Base-by-base conservation (phyloP, 1,284 basidiomycete genomes). In the Leccinum holopus region DNA sequence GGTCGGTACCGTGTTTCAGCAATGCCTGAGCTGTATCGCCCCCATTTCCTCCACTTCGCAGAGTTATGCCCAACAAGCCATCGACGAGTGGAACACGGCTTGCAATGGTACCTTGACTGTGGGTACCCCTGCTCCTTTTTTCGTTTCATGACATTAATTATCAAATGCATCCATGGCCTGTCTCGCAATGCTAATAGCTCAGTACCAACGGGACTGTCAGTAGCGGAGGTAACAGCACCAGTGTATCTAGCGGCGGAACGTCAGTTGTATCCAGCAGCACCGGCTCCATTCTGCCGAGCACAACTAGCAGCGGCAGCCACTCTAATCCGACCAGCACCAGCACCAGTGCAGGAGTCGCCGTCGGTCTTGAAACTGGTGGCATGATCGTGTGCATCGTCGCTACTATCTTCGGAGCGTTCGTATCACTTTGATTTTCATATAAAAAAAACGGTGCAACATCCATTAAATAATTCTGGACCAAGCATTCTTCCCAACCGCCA, bases 21-120 rank as follows among this genome's bases (percentile, higher is more conserved):
- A 63, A 21, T 72, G 72, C 57, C 61, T 73, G 70, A 58, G 3
- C 35, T 72, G 70, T 57, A 5, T 74, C 12, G 61, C 58, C 53
- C 11, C 10, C 25, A 3, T 18, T 1, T 60, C 63, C 0, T 55
- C 66, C n/a, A 1, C 39, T 3, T 41, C 57, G 30, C 14, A 55
- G 33, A 30, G 30, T 7, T 6, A 28, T 0, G 70, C 71, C 5
- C 28, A 67, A 25, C 11, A 21, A 2, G 32, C 57, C 28, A n/a
- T 72, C 30, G 41, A 25, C 5, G 18, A 51, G 33, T 72, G 68
- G 64, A 69, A 72, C 55, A 2, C 51, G 2, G 62, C 41, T 1
- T 72, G 70, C 21, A 21, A 35, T 44, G 70, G 68, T 10, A 33
- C 9, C 21, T 49, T 74, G 39, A 30, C 69, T 25, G 70, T 74